Evolutionary conservation across 164 flowering plant genomes (phyloP), one percentile per base, ranked within the genome.

Genomic region (Stephania cephalantha): DNA sequence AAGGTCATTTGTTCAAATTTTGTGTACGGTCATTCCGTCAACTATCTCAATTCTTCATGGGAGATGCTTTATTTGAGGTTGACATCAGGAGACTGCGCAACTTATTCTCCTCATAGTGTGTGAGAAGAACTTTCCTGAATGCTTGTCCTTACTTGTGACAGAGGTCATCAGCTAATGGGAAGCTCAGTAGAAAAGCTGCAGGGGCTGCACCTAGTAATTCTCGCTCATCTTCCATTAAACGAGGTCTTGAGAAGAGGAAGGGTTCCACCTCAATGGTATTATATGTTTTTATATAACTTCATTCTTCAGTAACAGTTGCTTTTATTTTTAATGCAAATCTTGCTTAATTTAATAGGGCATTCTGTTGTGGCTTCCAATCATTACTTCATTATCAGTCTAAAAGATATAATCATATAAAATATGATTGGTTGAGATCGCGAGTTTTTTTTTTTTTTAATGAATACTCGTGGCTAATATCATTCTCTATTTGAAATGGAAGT

Each of bases 191-290:
- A 88, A 85, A 88, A 81, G 75, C 84, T 71, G 75, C 81, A 58
- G 84, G 86, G 73, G 72, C 84, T 29, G 82, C 90, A 69, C 71
- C 83, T 70, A 81, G 86, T 61, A 88, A 76, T 80, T 79, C 90
- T 61, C 76, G 85, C 75, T 82, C 92, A 73, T 29, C 79, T 75
- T 81, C 90, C 71, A 77, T 85, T 22, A 90, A 83, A 79, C 84
- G 93, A 53, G 85, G 88, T 69, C 84, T 91, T 80, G 95, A 88
- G 42, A 91, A 88, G 87, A 89, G 83, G 81, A 87, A 81, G 76
- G 75, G 22, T 9, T 85, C 93, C 35, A 82, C 90, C 46, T 81
- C 86, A 71, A 84, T 87, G 95, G 97, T 93, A 89, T 64, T 45
- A 73, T 72, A 29, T 61, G 66, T 61, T 61, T 35, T 35, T 35